Evolutionary conservation across 1,139 yeast species (phyloP).

Genomic region (Lodderomyces pseudojiufengensis): DNA sequence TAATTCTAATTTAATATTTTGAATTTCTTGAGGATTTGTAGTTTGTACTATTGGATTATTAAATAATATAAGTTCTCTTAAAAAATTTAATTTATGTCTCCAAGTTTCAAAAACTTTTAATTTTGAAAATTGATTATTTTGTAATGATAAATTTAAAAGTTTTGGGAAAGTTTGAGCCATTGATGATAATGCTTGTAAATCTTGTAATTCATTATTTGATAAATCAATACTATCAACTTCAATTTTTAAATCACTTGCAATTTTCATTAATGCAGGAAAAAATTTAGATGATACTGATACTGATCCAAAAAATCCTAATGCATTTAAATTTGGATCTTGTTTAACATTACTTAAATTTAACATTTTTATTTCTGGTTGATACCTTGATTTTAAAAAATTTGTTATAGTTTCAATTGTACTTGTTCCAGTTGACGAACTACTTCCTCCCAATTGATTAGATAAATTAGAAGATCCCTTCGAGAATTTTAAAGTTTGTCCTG

Average conservation of each 20-base stretch:
- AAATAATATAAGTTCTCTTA: constrained; percentile 71
- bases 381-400: constrained; percentile 60
- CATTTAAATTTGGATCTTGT: constrained; percentile 58
- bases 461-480: constrained; percentile 29
- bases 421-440: constrained; percentile 18
- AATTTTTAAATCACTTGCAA: constrained; percentile 56
- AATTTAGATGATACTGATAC: constrained; percentile 66
- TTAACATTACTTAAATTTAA: constrained; percentile 68
- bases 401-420: constrained; percentile 62
- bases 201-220: constrained; percentile 64
- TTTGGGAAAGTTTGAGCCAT: constrained; percentile 73
- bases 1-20: constrained; percentile 58
- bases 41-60: constrained; percentile 70
- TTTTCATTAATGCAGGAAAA: constrained; percentile 87
- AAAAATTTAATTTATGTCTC: constrained; percentile 67
- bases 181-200: constrained; percentile 58
- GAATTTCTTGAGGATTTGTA: constrained; percentile 29
- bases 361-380: constrained; percentile 60
- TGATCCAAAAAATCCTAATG: constrained; percentile 64
- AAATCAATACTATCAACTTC: constrained; percentile 73
- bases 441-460: constrained; percentile 15
- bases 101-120: constrained; percentile 66
- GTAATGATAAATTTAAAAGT: constrained; percentile 73
- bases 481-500: constrained; percentile 65
- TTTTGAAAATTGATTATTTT: constrained; percentile 64